Conservation (phyloP, 2,329 filamentous ascomycete genomes). For the Penicillium rolfsii region DNA sequence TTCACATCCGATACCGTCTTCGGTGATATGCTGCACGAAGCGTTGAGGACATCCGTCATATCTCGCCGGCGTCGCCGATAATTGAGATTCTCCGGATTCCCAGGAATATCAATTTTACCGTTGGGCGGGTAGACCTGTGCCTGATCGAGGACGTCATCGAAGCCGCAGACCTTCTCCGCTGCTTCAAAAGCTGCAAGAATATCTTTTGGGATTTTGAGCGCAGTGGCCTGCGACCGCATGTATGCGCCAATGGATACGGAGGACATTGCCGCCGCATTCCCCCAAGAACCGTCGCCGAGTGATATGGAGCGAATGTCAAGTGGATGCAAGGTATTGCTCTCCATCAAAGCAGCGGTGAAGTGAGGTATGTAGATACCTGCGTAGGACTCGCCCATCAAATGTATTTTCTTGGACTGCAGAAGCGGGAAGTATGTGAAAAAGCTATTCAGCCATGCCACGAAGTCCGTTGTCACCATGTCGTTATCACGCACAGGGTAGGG, state of each 20-base stretch:
- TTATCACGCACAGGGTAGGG: conserved; percentile 35
- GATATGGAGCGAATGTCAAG: conserved; percentile 41
- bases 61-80: conserved; percentile 25
- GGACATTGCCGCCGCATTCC: conserved; percentile 42
- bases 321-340: conserved; percentile 30
- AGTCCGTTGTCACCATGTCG: conserved; percentile 35
- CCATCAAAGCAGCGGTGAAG: conserved; percentile 38
- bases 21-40: conserved; percentile 32
- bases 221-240: conserved; percentile 29
- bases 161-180: conserved; percentile 40
- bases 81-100: conserved; percentile 38
- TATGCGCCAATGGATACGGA: conserved; percentile 35
- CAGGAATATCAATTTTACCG: conserved; percentile 37
- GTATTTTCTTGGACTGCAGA: conserved; percentile 36
- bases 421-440: conserved; percentile 39
- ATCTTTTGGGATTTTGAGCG: conserved; percentile 33
- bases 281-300: conserved; percentile 43
- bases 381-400: conserved; percentile 46
- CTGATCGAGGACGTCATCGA: conserved; percentile 34
- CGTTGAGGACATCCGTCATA: conserved; percentile 17
- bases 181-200: conserved; percentile 35
- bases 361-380: conserved; percentile 46
- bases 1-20: conserved; percentile 31
- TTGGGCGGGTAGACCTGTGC: conserved; percentile 36
- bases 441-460: conserved; percentile 36